Percentiles rank a stretch among this genome's conserved stretches.
These are phyloP conservation scores for Strobilomyces dryophilus DNA, from an alignment of 768 basidiomycete genomes.

Conservation along the genomic window DNA sequence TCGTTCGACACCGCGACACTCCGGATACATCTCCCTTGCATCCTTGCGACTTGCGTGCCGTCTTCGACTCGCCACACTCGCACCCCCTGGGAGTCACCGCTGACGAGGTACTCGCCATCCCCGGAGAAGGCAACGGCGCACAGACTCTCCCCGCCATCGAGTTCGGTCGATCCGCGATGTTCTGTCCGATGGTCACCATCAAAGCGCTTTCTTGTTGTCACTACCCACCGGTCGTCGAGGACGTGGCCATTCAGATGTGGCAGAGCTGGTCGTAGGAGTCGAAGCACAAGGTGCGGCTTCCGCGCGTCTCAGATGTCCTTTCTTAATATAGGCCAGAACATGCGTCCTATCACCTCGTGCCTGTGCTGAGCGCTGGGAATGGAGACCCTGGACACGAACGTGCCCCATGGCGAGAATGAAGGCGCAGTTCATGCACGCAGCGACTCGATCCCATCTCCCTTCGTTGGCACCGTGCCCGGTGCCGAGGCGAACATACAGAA, in stretches of 20 bases:
- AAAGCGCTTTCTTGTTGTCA: too few species aligned
- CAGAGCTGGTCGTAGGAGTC: neutral
- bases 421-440: too few species aligned
- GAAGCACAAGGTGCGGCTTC: neutral
- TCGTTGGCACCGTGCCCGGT: too few species aligned
- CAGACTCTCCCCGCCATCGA: rapidly evolving
- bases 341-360: neutral
- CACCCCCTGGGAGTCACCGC: too few species aligned
- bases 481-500: too few species aligned
- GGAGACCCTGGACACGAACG: too few species aligned
- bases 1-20: neutral
- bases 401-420: too few species aligned
- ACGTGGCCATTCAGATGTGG: neutral
- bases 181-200: too few species aligned
- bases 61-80: neutral
- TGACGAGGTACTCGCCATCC: too few species aligned
- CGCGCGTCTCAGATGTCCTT: neutral
- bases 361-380: neutral
- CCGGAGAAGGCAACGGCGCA: neutral
- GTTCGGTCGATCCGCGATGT: neutral
- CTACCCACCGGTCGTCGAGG: neutral
- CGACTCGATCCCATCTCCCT: too few species aligned
- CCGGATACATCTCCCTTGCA: rapidly evolving
- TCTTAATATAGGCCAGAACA: neutral
- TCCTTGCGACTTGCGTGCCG: too few species aligned